These are phyloP conservation scores for Gaeumannomyces tritici DNA, from an alignment of 2,329 filamentous ascomycete species.

Conservation along the genomic window DNA sequence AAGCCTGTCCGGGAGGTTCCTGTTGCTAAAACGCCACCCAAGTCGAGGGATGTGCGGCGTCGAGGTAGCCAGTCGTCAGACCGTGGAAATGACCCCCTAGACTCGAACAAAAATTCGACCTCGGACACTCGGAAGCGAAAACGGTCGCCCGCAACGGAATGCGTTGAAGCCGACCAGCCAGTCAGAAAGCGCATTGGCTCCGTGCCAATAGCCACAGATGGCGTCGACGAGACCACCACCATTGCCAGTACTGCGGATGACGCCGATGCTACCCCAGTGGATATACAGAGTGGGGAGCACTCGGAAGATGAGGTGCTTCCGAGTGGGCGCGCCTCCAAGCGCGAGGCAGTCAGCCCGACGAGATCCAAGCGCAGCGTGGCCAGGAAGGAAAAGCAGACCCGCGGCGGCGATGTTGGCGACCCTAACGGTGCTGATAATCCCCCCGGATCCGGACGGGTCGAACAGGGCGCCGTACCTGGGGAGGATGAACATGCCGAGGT, in stretches of 20 bases:
- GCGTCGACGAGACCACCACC: conserved; percentile 25
- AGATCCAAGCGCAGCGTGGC: conserved; percentile 20
- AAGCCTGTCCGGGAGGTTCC: background rate
- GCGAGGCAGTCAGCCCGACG: conserved; percentile 11
- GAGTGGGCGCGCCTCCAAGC: conserved; percentile 11
- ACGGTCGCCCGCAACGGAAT: conserved; percentile 34
- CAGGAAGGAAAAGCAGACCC: conserved; percentile 18
- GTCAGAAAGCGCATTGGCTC: conserved; percentile 45
- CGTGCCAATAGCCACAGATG: conserved; percentile 26
- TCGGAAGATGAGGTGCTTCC: conserved; percentile 19
- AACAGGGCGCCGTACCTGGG: conserved; percentile 12
- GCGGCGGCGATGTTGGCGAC: background rate
- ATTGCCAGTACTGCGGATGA: conserved; percentile 19
- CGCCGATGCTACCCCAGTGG: conserved; percentile 12
- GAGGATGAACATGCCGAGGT: conserved; percentile 15
- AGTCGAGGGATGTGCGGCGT: conserved; percentile 6
- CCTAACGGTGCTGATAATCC: background rate
- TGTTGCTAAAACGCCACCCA: conserved; percentile 16
- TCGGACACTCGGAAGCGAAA: conserved; percentile 39
- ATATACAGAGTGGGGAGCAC: conserved; percentile 19
- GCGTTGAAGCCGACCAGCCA: conserved; percentile 36
- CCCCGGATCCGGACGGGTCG: conserved; percentile 1
- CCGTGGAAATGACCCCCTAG: conserved; percentile 13
- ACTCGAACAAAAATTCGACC: conserved; percentile 17
- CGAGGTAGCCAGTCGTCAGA: conserved; percentile 5